Conservation (phyloP, 1,284 basidiomycete genomes). For the Serendipita sp. region DNA sequence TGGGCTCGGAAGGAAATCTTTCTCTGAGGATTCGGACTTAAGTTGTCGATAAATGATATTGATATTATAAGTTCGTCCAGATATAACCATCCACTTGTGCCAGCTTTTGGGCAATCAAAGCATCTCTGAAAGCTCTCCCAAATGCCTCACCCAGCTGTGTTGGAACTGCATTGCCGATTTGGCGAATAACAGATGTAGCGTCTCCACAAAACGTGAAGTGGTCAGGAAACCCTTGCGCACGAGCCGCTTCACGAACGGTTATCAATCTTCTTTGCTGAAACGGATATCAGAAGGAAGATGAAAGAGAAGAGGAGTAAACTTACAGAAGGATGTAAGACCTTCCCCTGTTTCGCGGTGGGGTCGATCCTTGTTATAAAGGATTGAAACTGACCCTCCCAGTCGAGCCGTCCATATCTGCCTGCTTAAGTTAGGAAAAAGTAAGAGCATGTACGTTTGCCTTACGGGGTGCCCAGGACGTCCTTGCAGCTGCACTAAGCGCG, state of each 20-base stretch:
- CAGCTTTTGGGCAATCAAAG: not conserved
- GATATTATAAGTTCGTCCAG: not conserved
- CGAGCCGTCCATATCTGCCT: constrained; percentile 1
- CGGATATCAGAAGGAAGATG: not conserved
- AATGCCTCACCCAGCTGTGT: not conserved
- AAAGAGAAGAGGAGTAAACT: not conserved
- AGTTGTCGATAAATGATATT: too few relatives aligned
- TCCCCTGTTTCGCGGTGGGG: not conserved
- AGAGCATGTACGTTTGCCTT: not conserved
- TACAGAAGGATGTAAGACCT: not conserved
- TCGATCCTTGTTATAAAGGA: not conserved
- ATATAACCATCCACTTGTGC: not conserved
- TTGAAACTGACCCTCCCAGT: constrained; percentile 3
- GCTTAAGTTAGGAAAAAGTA: not conserved
- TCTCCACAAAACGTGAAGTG: not conserved
- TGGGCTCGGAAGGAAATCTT: too few relatives aligned
- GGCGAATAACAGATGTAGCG: not conserved
- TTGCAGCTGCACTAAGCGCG: not conserved
- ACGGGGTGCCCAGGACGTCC: not conserved
- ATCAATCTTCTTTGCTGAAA: not conserved
- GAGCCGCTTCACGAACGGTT: not conserved
- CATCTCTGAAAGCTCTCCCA: not conserved
- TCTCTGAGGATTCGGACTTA: too few relatives aligned
- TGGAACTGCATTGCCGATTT: not conserved
- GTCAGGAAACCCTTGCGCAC: not conserved